Evolutionary conservation across 305 asterid species (phyloP).

Genomic region (Withania somnifera): DNA sequence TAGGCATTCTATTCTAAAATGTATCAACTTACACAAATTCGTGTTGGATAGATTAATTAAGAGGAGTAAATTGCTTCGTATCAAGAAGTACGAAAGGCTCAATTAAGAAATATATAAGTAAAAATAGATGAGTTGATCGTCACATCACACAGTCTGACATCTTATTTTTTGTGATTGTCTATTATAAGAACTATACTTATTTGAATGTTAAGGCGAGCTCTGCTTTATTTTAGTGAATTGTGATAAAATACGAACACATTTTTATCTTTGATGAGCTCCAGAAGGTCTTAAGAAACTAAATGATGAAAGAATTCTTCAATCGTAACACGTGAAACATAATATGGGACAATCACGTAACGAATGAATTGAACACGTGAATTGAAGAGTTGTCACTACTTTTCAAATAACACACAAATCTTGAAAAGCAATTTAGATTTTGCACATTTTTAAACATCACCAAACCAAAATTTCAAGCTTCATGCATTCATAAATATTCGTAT

Average conservation of each 20-base stretch:
- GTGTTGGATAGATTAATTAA: neutral
- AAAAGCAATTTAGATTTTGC: no score
- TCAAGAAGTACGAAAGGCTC: neutral
- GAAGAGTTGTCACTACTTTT: neutral
- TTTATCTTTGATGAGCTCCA: neutral
- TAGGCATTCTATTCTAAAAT: no score
- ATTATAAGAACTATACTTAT: neutral
- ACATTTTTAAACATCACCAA: no score
- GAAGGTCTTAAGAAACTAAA: neutral
- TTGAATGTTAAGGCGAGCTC: neutral
- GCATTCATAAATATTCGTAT: no score
- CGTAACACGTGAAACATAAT: neutral
- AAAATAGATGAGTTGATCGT: neutral
- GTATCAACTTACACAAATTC: no score
- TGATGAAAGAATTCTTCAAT: neutral
- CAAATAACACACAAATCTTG: neutral
- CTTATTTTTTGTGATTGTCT: neutral
- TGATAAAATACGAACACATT: neutral
- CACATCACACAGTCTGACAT: neutral
- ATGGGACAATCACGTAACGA: neutral
- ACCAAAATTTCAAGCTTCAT: no score
- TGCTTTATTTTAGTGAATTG: neutral
- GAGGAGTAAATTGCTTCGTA: neutral
- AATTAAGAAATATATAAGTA: neutral
- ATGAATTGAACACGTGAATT: neutral